These are phyloP conservation scores for Penicillium sp. DNA, from an alignment of 2,329 filamentous ascomycete species.

Conservation along the genomic window DNA sequence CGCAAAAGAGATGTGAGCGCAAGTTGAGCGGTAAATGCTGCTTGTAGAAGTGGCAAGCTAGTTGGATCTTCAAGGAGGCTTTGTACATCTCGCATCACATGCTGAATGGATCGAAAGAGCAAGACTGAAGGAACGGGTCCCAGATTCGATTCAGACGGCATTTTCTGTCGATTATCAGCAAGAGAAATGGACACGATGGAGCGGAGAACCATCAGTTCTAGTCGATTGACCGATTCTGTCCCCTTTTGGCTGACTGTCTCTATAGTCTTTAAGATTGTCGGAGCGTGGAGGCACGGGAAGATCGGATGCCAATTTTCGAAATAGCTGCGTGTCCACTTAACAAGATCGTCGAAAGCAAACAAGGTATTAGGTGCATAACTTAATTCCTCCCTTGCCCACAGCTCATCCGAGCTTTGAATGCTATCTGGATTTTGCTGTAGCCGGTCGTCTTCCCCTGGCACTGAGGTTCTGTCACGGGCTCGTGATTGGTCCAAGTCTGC, in stretches of 20 bases:
- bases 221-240: conserved; percentile 27
- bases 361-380: not conserved
- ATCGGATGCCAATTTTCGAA: conserved; percentile 59
- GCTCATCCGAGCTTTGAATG: conserved; percentile 42
- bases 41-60: conserved; percentile 50
- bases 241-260: conserved; percentile 44
- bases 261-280: conserved; percentile 49
- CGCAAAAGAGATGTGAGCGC: conserved; percentile 57
- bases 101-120: conserved; percentile 51
- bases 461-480: conserved; percentile 42
- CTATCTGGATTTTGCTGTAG: conserved; percentile 24
- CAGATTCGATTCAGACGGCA: conserved; percentile 3
- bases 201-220: conserved; percentile 47
- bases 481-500: conserved; percentile 30
- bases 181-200: conserved; percentile 55
- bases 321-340: conserved; percentile 53
- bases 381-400: conserved; percentile 18
- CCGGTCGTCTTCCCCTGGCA: conserved; percentile 59
- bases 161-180: conserved; percentile 51
- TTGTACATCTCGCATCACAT: conserved; percentile 51
- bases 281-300: conserved; percentile 57
- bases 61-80: conserved; percentile 49
- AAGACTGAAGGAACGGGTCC: conserved; percentile 43
- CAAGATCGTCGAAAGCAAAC: conserved; percentile 49
- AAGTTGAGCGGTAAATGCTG: conserved; percentile 53